Evolutionary conservation across 225 moss, liverwort and hornwort genomes (phyloP).

Genomic region (Marchantia polymorpha): DNA sequence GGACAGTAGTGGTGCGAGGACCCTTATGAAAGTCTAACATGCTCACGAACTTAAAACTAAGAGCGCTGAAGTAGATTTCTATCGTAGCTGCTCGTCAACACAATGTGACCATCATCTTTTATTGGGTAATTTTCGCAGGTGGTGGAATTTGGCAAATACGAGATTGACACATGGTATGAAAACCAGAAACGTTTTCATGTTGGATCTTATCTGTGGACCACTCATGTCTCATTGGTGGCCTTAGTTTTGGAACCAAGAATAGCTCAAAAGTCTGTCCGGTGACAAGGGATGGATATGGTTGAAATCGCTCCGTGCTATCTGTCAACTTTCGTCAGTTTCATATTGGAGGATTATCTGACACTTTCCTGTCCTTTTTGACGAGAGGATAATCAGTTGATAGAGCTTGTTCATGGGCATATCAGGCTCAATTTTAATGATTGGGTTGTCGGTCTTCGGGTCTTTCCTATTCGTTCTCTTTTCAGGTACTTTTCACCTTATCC

Average conservation of each 20-base stretch:
- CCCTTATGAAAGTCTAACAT: too few relatives aligned
- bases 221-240: too few relatives aligned
- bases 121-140: constrained; percentile 49
- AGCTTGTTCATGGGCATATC: too few relatives aligned
- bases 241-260: too few relatives aligned
- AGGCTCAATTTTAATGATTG: neutral
- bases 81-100: neutral
- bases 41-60: too few relatives aligned
- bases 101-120: neutral
- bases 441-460: neutral
- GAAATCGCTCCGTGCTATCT: too few relatives aligned
- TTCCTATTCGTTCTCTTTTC: constrained; percentile 2
- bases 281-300: too few relatives aligned
- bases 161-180: constrained; percentile 91
- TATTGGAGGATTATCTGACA: too few relatives aligned
- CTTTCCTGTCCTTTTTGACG: too few relatives aligned
- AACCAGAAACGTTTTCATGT: neutral
- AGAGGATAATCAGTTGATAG: too few relatives aligned
- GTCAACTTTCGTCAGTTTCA: too few relatives aligned
- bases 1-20: neutral
- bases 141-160: constrained; percentile 94
- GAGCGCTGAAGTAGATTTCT: constrained; percentile 6
- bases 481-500: constrained; percentile 99
- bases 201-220: neutral
- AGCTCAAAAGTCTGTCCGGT: too few relatives aligned